A percentile compares a stretch with the other conserved stretches of the same genome.
Conservation (phyloP, 441 rosid species). For the Pelargonium myrrhifolium region DNA sequence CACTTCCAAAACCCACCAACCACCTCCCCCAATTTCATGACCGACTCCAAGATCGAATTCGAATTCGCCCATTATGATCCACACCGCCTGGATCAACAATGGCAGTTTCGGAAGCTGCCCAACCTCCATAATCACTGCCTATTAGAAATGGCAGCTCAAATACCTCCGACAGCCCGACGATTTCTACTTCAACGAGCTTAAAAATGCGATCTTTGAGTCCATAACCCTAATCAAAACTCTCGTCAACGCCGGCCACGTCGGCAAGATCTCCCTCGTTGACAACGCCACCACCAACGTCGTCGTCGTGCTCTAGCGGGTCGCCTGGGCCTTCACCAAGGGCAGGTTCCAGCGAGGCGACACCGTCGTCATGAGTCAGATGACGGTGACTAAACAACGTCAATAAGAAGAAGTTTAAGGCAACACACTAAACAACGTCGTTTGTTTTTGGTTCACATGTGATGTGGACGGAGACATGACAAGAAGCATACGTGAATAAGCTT, state of each 20-base stretch:
- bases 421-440: too few relatives aligned
- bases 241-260: constrained; percentile 64
- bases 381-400: too few relatives aligned
- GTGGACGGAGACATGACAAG: too few relatives aligned
- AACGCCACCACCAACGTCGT: constrained; percentile 92
- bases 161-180: constrained; percentile 70
- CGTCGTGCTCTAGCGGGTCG: constrained; percentile 57
- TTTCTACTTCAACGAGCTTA: constrained; percentile 57
- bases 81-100: constrained; percentile 66
- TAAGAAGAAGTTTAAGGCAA: too few relatives aligned
- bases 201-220: constrained; percentile 43
- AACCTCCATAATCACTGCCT: constrained; percentile 49
- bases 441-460: too few relatives aligned
- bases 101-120: constrained; percentile 93
- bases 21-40: constrained; percentile 21
- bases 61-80: constrained; percentile 79
- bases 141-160: constrained; percentile 48
- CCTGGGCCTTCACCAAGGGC: constrained; percentile 68
- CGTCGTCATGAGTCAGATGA: constrained; percentile 68
- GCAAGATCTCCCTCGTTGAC: constrained; percentile 73
- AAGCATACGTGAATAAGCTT: too few relatives aligned
- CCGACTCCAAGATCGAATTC: constrained; percentile 37
- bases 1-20: too few relatives aligned
- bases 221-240: constrained; percentile 40
- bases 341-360: constrained; percentile 53